Conservation (phyloP, 306 rosid species). For the Lathyrus oleraceus region DNA sequence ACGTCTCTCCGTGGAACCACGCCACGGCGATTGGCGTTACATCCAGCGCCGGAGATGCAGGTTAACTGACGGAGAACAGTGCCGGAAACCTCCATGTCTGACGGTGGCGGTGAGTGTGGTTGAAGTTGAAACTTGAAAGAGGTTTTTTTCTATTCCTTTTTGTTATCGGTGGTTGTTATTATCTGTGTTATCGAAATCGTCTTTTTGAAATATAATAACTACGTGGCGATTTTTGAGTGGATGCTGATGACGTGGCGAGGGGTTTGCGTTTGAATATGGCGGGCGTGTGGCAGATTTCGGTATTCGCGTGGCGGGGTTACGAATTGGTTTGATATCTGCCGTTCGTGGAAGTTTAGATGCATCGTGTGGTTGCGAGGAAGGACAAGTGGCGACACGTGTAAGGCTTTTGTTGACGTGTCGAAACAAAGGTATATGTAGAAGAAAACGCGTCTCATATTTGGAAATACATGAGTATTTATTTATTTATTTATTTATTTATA, state of each 20-base stretch:
- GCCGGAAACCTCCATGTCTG: constrained; percentile 70
- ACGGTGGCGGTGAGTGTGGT: neutral
- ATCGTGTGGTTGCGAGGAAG: neutral
- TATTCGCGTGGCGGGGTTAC: constrained; percentile 16
- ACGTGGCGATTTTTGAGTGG: constrained; percentile 46
- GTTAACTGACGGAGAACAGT: constrained; percentile 48
- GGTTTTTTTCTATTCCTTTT: neutral
- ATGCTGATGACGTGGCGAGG: constrained; percentile 27
- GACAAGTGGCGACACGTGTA: constrained; percentile 25
- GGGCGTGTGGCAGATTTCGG: constrained; percentile 35
- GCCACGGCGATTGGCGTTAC: constrained; percentile 4
- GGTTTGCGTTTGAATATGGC: neutral
- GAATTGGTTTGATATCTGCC: constrained; percentile 6
- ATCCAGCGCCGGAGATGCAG: constrained; percentile 18
- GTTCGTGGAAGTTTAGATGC: neutral
- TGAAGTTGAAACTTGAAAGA: neutral
- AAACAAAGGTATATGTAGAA: neutral
- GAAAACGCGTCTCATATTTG: neutral
- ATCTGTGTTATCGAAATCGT: neutral
- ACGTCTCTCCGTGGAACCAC: neutral
- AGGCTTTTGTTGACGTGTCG: neutral
- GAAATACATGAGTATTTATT: neutral
- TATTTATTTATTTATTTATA: no score
- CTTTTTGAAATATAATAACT: neutral
- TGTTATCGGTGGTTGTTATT: neutral